Base-by-base conservation (phyloP, 805 yeast species). In the Nakazawaea siamensis region DNA sequence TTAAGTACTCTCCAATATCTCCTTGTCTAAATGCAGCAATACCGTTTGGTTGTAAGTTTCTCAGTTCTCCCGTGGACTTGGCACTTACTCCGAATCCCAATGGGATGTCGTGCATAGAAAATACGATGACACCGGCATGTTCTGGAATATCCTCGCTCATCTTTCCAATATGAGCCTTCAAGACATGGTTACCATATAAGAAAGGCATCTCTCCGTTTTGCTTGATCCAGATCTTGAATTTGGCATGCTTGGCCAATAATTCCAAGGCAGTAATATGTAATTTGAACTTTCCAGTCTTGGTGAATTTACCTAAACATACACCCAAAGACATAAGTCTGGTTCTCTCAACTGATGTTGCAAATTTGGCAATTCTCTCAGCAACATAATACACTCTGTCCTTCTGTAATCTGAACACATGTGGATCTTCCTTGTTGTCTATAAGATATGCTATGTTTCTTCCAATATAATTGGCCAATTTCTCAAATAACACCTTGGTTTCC, bases 171-270 rank as follows among this genome's bases (percentile, higher is more conserved):
- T 92, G 98, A 4, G 98, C 98, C 56, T 92, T 92, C 47, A 92
- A 68, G 18, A 90, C 90, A 57, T 92, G 95, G 64, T 92, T 92
- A 24, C 98, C 98, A 50, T 92, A 92, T 45, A 92, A 62, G 55
- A 81, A 92, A 11, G 98, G 97, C 98, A 92, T 92, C 60, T 92
- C 98, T 49, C 98, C 98, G 54, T 92, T 92, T 34, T 76, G 78
- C 58, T 92, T 92, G 60, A 92, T 85, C 98, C 98, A 92, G 27
- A 92, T 68, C 62, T 90, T 92, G 64, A 80, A 87, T 57, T 83
- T 84, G 33, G 98, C 97, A 54, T 80, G 79, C 48, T 84, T 80
- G 2, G 95, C 80, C 38, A 92, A 62, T 42, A 84, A 72, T 31
- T 83, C 78, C 43, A 92, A 68, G 3, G 96, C 70, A n/a, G 98